These are phyloP conservation scores for Volvox carteri DNA, from an alignment of 163 green algal species.

Conservation along the genomic window DNA sequence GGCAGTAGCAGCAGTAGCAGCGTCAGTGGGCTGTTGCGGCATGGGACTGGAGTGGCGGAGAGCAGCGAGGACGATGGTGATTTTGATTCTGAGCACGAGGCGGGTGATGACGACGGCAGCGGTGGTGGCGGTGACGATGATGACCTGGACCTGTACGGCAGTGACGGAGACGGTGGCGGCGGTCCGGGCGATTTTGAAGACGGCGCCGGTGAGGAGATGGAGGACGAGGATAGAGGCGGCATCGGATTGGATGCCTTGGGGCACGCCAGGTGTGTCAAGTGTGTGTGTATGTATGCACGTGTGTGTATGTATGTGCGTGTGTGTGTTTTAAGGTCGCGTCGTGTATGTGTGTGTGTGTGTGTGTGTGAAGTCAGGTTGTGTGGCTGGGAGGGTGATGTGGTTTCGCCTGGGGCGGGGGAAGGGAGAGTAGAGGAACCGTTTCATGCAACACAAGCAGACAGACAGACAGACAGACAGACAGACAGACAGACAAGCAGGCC, in stretches of 20 bases:
- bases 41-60: not conserved
- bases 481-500: no score
- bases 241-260: slow-evolving; percentile 54
- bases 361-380: no score
- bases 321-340: no score
- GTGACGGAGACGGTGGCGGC: not conserved
- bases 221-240: not conserved
- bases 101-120: not conserved
- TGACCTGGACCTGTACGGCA: not conserved
- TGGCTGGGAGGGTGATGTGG: no score
- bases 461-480: no score
- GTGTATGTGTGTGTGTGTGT: no score
- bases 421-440: no score
- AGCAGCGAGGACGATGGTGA: not conserved
- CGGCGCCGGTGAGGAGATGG: not conserved
- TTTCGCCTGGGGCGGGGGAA: no score
- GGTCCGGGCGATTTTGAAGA: not conserved
- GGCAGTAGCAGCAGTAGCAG: slow-evolving; percentile 35
- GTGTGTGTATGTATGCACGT: no score
- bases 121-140: slow-evolving; percentile 3
- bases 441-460: no score
- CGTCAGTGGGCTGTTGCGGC: slow-evolving; percentile 20
- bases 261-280: slow-evolving; percentile 50
- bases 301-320: no score
- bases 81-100: not conserved